A percentile compares a stretch with the other conserved stretches of the same genome.
These are phyloP conservation scores for Salix exigua DNA, from an alignment of 345 rosid genomes.

Conservation along the genomic window DNA sequence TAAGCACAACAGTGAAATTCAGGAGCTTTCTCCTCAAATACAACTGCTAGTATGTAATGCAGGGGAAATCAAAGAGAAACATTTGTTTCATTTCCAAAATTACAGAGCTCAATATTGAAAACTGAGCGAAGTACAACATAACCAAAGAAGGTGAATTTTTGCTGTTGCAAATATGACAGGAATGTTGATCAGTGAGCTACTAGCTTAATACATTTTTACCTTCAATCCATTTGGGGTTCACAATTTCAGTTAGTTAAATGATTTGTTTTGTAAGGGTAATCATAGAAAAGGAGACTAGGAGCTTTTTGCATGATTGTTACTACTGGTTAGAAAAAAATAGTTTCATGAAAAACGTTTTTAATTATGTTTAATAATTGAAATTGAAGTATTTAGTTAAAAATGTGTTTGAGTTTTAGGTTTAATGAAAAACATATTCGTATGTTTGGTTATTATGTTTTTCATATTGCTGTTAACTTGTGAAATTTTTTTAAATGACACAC, in stretches of 20 bases:
- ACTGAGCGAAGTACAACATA: not conserved
- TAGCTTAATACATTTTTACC: not conserved
- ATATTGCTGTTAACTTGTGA: too few species aligned
- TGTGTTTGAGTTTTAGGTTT: too few species aligned
- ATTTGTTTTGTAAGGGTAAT: not conserved
- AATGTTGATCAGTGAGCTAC: not conserved
- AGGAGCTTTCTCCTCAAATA: not conserved
- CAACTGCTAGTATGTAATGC: not conserved
- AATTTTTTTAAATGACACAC: too few species aligned
- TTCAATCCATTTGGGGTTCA: not conserved
- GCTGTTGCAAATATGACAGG: not conserved
- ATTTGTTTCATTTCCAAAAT: not conserved
- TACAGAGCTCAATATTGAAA: not conserved
- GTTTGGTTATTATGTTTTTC: too few species aligned
- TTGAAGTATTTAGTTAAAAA: too few species aligned
- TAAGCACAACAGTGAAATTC: not conserved
- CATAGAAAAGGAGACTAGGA: not conserved
- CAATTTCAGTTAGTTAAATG: not conserved
- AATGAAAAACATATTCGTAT: too few species aligned
- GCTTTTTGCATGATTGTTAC: too few species aligned
- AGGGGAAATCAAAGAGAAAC: not conserved
- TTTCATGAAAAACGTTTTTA: too few species aligned
- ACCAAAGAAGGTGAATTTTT: not conserved
- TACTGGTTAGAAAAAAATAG: too few species aligned
- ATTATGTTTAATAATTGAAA: too few species aligned